Percentiles rank a stretch among this genome's conserved stretches.
phyloP scores from a whole-genome alignment of 2,329 filamentous ascomycete species.

The Xylariaceae sp. region DNA sequence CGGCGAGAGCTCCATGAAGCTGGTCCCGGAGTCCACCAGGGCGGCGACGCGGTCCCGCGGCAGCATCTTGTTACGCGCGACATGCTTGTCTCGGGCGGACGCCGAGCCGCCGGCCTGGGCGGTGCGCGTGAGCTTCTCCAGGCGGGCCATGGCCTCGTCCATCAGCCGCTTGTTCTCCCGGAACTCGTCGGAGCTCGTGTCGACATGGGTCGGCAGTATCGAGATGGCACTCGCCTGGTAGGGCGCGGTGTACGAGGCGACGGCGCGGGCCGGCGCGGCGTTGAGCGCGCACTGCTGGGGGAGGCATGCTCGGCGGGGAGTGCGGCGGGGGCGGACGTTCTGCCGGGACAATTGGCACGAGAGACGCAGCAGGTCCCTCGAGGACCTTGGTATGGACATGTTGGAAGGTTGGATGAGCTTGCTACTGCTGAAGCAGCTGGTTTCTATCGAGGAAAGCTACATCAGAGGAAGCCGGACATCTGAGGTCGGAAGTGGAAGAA shows the following conservation, averaged over 20 bases:
- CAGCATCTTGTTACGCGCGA: conserved; percentile 87
- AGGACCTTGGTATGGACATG: conserved; percentile 42
- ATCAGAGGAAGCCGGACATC: conserved; percentile 11
- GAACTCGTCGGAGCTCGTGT: conserved; percentile 70
- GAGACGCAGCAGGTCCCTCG: conserved; percentile 36
- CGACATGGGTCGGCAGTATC: conserved; percentile 66
- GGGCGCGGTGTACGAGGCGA: conserved; percentile 72
- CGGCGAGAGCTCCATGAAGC: conserved; percentile 90
- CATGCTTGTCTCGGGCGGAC: conserved; percentile 81
- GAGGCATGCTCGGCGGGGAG: conserved; percentile 10
- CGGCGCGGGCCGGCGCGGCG: conserved; percentile 24
- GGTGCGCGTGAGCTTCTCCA: conserved; percentile 62
- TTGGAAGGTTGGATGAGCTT: conserved; percentile 2
- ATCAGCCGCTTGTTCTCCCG: conserved; percentile 74
- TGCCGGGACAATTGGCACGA: conserved; percentile 34
- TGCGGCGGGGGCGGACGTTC: conserved; percentile 24
- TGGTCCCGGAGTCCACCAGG: conserved; percentile 79
- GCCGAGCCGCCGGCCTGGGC: conserved; percentile 70
- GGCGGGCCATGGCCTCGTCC: conserved; percentile 59
- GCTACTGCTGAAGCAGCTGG: background rate
- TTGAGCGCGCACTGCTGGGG: background rate
- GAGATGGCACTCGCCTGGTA: conserved; percentile 81
- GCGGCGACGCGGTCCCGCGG: conserved; percentile 82
- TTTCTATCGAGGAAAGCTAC: conserved; percentile 6
- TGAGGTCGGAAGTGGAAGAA: too few relatives aligned